Conservation (phyloP, 768 basidiomycete genomes). For the Lactarius quietus region DNA sequence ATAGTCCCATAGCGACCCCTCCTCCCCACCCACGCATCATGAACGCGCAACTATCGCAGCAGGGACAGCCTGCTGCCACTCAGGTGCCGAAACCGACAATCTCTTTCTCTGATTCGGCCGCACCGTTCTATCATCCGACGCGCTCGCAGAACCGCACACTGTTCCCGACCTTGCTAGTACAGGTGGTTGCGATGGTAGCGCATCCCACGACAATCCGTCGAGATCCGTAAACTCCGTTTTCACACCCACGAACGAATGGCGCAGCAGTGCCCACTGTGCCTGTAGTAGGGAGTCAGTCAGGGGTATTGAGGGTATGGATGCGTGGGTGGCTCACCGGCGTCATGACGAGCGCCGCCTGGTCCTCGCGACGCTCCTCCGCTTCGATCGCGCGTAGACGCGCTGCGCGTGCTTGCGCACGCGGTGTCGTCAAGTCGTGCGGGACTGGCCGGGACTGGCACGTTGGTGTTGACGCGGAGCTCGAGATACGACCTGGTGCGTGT, state of each 20-base stretch:
- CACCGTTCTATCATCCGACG: constrained; percentile 8
- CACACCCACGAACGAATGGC: constrained; percentile 47
- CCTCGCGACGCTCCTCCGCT: constrained; percentile 16
- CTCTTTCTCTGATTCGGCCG: constrained; percentile 6
- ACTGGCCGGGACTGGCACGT: not conserved
- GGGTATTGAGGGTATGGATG: not conserved
- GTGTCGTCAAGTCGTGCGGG: constrained; percentile 18
- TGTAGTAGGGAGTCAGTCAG: constrained; percentile 11
- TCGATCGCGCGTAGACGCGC: constrained; percentile 19
- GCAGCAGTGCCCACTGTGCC: constrained; percentile 34
- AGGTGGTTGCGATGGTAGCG: no score
- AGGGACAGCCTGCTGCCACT: constrained; percentile 2
- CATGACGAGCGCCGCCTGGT: constrained; percentile 19
- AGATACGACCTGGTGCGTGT: not conserved
- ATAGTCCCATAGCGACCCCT: not conserved
- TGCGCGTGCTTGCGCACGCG: constrained; percentile 15
- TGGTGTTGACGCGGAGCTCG: not conserved
- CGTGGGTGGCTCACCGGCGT: constrained; percentile 13
- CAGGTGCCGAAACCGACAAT: not conserved
- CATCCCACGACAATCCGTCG: constrained; percentile 53
- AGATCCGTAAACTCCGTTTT: constrained; percentile 62
- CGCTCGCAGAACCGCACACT: not conserved
- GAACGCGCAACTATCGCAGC: not conserved
- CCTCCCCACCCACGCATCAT: not conserved
- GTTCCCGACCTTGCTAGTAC: not conserved